A percentile compares a stretch with the other conserved stretches of the same genome.
Conservation (phyloP, 1,284 basidiomycete species). For the Lignosus rhinocerotis region DNA sequence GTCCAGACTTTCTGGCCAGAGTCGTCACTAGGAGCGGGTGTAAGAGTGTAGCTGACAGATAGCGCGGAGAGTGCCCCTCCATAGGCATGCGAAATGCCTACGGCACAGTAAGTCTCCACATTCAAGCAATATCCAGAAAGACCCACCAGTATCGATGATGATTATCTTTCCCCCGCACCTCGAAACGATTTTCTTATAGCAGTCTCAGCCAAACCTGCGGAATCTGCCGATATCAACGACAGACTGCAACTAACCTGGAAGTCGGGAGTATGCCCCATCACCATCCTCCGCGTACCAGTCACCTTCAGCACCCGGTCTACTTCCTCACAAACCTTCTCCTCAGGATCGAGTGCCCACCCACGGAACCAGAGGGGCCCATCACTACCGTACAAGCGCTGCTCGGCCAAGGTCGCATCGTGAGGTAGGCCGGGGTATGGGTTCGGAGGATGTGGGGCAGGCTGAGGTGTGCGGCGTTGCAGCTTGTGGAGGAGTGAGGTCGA, state of each 20-base stretch:
- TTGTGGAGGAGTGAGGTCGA: constrained; percentile 66
- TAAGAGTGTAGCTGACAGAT: constrained; percentile 79
- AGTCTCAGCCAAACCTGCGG: background rate
- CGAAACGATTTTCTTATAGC: constrained; percentile 66
- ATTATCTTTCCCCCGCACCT: constrained; percentile 86
- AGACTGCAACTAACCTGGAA: constrained; percentile 55
- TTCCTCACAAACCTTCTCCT: constrained; percentile 66
- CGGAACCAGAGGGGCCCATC: constrained; percentile 91
- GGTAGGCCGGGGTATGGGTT: constrained; percentile 80
- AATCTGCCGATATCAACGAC: background rate
- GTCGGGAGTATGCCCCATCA: constrained; percentile 95
- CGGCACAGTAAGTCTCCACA: background rate
- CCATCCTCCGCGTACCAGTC: constrained; percentile 81
- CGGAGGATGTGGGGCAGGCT: constrained; percentile 81
- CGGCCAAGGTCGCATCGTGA: constrained; percentile 58
- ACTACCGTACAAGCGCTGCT: constrained; percentile 68
- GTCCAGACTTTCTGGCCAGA: constrained; percentile 52
- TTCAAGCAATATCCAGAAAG: background rate
- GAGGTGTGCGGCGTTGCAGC: constrained; percentile 51
- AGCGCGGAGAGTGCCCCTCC: constrained; percentile 88
- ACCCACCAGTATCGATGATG: constrained; percentile 82
- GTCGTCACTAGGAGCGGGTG: constrained; percentile 39
- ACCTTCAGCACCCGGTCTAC: constrained; percentile 70
- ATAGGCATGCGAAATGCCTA: constrained; percentile 91
- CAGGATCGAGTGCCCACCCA: constrained; percentile 79